phyloP scores from a whole-genome alignment of 2,329 filamentous ascomycete species.

The Furcasterigmium furcatum region DNA sequence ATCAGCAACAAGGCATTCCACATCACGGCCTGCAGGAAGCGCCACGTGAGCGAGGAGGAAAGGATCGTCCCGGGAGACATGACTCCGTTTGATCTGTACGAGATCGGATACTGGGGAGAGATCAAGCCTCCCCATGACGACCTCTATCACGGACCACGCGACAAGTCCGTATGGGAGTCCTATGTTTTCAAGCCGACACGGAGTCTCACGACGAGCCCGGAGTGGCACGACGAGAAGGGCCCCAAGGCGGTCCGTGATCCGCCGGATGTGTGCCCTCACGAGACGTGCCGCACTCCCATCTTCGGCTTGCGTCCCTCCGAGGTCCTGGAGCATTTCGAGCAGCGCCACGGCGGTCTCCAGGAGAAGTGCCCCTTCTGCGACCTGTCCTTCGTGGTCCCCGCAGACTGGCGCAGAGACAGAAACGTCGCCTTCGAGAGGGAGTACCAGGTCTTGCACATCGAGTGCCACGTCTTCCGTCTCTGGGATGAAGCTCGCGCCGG shows the following conservation, averaged over 20 bases:
- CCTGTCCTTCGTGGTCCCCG: conserved; percentile 8
- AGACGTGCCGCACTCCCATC: conserved; percentile 8
- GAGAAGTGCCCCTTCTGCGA: conserved; percentile 10
- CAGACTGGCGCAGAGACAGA: background rate
- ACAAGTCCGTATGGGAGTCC: background rate
- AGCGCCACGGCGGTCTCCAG: conserved; percentile 5
- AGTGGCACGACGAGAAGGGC: conserved; percentile 10
- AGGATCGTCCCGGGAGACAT: background rate
- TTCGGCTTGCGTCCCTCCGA: conserved; percentile 9
- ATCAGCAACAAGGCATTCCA: conserved; percentile 5
- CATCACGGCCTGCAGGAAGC: conserved; percentile 3
- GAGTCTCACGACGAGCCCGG: conserved; percentile 4
- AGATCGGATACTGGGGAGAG: conserved; percentile 5
- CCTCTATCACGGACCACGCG: conserved; percentile 6
- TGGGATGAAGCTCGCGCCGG: no score
- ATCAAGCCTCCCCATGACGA: conserved; percentile 4
- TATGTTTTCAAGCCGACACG: conserved; percentile 1
- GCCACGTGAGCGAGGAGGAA: background rate
- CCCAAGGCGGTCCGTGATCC: conserved; percentile 5
- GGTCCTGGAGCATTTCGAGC: conserved; percentile 11
- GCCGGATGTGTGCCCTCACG: conserved; percentile 6
- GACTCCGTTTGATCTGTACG: conserved; percentile 11
- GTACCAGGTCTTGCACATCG: conserved; percentile 10
- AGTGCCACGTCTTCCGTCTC: conserved; percentile 13
- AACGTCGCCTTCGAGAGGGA: conserved; percentile 1